A percentile compares a stretch with the other conserved stretches of the same genome.
These are phyloP conservation scores for Lizonia empirigonia DNA, from an alignment of 2,329 filamentous ascomycete genomes.

Conservation along the genomic window DNA sequence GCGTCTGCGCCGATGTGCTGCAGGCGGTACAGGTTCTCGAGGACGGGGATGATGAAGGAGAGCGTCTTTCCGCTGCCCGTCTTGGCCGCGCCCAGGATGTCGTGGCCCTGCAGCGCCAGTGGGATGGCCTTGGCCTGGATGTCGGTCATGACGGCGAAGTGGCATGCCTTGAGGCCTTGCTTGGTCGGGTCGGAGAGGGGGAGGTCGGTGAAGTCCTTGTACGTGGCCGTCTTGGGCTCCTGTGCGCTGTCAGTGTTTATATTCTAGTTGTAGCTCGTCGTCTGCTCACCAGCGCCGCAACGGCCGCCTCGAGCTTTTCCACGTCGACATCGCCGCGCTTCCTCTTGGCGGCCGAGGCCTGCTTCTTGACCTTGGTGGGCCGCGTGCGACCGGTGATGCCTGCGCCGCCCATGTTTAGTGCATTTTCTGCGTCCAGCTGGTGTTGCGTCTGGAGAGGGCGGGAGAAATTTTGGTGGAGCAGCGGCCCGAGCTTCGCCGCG, in stretches of 20 bases:
- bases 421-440: slow-evolving; percentile 3
- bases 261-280: neutral
- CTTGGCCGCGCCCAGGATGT: slow-evolving; percentile 93
- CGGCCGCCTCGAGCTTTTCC: slow-evolving; percentile 53
- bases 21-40: slow-evolving; percentile 88
- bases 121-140: slow-evolving; percentile 91
- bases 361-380: slow-evolving; percentile 63
- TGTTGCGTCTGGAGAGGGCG: slow-evolving; percentile 1
- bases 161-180: slow-evolving; percentile 78
- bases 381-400: slow-evolving; percentile 50
- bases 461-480: slow-evolving; percentile 34
- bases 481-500: slow-evolving; percentile 33
- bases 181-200: slow-evolving; percentile 83
- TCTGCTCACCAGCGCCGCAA: slow-evolving; percentile 50
- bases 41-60: slow-evolving; percentile 86
- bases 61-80: slow-evolving; percentile 96
- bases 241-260: slow-evolving; percentile 39
- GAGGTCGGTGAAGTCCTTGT: slow-evolving; percentile 78
- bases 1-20: slow-evolving; percentile 87
- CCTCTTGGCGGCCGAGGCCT: slow-evolving; percentile 57
- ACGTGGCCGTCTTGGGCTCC: slow-evolving; percentile 65
- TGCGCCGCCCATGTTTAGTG: slow-evolving; percentile 35
- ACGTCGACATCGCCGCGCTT: slow-evolving; percentile 60
- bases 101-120: slow-evolving; percentile 79
- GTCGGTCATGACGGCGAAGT: slow-evolving; percentile 89